phyloP scores from a whole-genome alignment of 345 rosid genomes.

The Salix dunnii region DNA sequence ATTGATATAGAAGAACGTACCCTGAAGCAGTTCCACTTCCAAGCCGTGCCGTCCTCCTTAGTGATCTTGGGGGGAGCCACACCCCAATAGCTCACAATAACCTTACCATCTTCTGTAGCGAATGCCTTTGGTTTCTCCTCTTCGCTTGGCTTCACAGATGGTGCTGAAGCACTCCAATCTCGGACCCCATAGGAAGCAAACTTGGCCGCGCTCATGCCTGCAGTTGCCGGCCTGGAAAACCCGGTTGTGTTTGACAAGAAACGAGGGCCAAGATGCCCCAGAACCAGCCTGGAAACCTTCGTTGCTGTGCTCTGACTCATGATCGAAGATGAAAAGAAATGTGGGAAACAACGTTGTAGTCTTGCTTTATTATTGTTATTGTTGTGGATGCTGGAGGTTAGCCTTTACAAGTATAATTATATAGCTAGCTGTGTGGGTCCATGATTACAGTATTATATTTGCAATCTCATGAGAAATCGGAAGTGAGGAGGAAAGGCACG shows the following conservation, averaged over 20 bases:
- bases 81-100: slow-evolving; percentile 67
- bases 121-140: not conserved
- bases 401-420: not conserved
- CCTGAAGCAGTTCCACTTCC: slow-evolving; percentile 91
- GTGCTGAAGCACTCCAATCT: too few relatives aligned
- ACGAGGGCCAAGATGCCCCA: not conserved
- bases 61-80: slow-evolving; percentile 49
- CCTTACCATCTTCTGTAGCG: slow-evolving; percentile 5
- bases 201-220: too few relatives aligned
- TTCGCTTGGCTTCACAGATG: slow-evolving; percentile 7
- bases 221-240: too few relatives aligned
- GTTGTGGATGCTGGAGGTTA: not conserved
- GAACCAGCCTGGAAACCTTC: not conserved
- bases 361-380: not conserved
- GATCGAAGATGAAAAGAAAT: not conserved
- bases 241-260: too few relatives aligned
- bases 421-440: not conserved
- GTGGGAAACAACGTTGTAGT: not conserved
- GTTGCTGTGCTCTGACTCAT: not conserved
- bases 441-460: not conserved
- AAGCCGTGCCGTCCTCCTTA: slow-evolving; percentile 55
- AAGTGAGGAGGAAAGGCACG: too few relatives aligned
- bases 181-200: too few relatives aligned
- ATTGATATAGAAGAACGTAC: slow-evolving; percentile 8
- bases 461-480: too few relatives aligned